Percentiles rank a stretch among this genome's conserved stretches.
Conservation (phyloP, 2,329 filamentous ascomycete species). For the Pseudocercospora vitis region DNA sequence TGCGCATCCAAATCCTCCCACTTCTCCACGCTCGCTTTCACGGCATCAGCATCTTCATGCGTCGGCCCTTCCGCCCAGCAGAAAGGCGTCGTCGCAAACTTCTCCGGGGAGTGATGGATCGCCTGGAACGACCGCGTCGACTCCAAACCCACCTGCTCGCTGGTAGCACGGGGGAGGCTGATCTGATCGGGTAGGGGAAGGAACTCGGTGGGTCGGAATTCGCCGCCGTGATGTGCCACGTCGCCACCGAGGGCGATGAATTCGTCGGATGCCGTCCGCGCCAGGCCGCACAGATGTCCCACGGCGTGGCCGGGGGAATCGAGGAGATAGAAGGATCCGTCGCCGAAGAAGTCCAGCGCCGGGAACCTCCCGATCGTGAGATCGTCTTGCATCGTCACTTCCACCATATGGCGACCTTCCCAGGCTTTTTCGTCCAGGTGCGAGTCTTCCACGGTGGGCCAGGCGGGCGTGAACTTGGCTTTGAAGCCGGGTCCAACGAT, state of each 20-base stretch:
- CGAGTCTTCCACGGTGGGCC: slow-evolving; percentile 37
- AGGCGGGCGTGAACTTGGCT: slow-evolving; percentile 47
- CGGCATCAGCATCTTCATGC: slow-evolving; percentile 7
- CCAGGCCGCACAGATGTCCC: slow-evolving; percentile 52
- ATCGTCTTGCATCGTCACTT: slow-evolving; percentile 34
- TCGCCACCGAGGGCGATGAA: slow-evolving; percentile 55
- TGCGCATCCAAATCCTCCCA: slow-evolving; percentile 13
- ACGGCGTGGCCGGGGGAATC: slow-evolving; percentile 54
- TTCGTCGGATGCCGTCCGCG: slow-evolving; percentile 40
- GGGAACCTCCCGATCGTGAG: slow-evolving; percentile 48
- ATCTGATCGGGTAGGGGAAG: slow-evolving; percentile 38
- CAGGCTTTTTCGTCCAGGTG: slow-evolving; percentile 33
- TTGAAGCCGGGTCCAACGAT: slow-evolving; percentile 56
- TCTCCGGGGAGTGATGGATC: slow-evolving; percentile 5
- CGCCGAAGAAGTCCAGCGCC: slow-evolving; percentile 55
- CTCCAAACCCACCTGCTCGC: too few relatives aligned
- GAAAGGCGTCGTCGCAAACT: too few relatives aligned
- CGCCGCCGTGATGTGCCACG: slow-evolving; percentile 45
- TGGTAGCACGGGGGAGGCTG: neutral
- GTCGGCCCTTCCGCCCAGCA: neutral
- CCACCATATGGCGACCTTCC: slow-evolving; percentile 35
- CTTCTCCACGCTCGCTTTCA: slow-evolving; percentile 8
- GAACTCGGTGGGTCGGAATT: slow-evolving; percentile 46
- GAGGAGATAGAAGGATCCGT: slow-evolving; percentile 57
- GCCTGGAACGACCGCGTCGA: neutral